Percentiles rank a stretch among this genome's conserved stretches.
phyloP scores from a whole-genome alignment of 495 filamentous ascomycete species.

The Penicillium dipodomyicola region DNA sequence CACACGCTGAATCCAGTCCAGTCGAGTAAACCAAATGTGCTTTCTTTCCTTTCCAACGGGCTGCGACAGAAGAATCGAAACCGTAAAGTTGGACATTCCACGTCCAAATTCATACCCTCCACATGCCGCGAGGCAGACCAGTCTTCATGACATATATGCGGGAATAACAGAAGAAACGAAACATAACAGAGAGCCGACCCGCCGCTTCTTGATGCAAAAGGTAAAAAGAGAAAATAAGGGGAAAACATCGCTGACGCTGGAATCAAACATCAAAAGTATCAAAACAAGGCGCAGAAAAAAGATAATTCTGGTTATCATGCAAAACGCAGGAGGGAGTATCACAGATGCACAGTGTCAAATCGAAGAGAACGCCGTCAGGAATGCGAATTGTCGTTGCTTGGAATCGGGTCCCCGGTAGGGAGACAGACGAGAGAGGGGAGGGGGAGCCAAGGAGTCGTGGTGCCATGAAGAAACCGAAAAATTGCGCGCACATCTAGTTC shows the following conservation, averaged over 20 bases:
- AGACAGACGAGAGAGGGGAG: slow-evolving; percentile 2
- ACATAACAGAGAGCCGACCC: slow-evolving; percentile 52
- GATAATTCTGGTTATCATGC: slow-evolving; percentile 42
- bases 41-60: slow-evolving; percentile 21
- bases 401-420: slow-evolving; percentile 18
- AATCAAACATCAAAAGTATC: slow-evolving; percentile 28
- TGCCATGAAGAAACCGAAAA: not conserved
- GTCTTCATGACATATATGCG: slow-evolving; percentile 55
- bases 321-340: slow-evolving; percentile 50
- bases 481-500: not conserved
- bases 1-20: slow-evolving; percentile 24
- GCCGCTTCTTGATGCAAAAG: slow-evolving; percentile 52
- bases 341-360: slow-evolving; percentile 43
- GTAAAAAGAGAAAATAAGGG: slow-evolving; percentile 17
- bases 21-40: slow-evolving; percentile 5
- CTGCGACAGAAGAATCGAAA: slow-evolving; percentile 43
- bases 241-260: slow-evolving; percentile 38
- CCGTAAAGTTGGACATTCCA: slow-evolving; percentile 44
- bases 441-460: not conserved
- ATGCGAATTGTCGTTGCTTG: slow-evolving; percentile 48
- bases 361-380: slow-evolving; percentile 49
- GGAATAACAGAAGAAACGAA: slow-evolving; percentile 36
- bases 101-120: slow-evolving; percentile 51
- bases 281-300: slow-evolving; percentile 23
- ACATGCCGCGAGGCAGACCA: slow-evolving; percentile 59